Conservation (phyloP, 2,329 filamentous ascomycete species). For the Dendrostoma leiphaemia region DNA sequence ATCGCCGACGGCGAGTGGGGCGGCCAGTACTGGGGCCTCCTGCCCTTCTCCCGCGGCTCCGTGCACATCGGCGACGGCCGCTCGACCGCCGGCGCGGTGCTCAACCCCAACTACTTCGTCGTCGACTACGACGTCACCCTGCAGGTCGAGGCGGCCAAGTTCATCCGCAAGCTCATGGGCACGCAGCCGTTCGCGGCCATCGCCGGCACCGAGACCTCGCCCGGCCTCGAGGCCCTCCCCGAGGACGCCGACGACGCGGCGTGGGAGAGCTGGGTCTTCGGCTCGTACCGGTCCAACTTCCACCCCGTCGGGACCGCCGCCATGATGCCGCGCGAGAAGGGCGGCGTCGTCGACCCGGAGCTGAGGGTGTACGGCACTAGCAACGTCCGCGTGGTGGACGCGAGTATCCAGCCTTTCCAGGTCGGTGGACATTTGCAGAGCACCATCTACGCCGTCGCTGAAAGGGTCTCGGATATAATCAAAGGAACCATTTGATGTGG, state of each 20-base stretch:
- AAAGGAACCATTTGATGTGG: conserved; percentile 5
- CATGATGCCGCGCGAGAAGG: conserved; percentile 38
- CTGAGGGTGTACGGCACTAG: conserved; percentile 39
- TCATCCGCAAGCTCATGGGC: conserved; percentile 20
- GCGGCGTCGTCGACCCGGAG: conserved; percentile 38
- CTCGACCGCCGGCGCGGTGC: conserved; percentile 18
- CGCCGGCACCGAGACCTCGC: conserved; percentile 17
- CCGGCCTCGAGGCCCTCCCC: conserved; percentile 17
- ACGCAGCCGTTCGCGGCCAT: conserved; percentile 17
- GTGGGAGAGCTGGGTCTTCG: conserved; percentile 1
- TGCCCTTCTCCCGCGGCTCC: conserved; percentile 10
- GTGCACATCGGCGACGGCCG: background rate
- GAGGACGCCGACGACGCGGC: background rate
- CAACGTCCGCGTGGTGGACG: conserved; percentile 42
- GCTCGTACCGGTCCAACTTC: conserved; percentile 34
- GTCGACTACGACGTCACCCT: conserved; percentile 34
- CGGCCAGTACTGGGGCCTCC: conserved; percentile 4
- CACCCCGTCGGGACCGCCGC: conserved; percentile 36
- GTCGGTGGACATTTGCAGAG: conserved; percentile 40
- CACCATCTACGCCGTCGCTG: conserved; percentile 46
- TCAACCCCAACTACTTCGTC: conserved; percentile 41
- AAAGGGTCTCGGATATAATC: conserved; percentile 32
- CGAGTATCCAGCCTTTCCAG: conserved; percentile 37
- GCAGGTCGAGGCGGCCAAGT: conserved; percentile 32
- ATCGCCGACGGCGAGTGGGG: conserved; percentile 9